Percentiles rank a stretch among this genome's conserved stretches.
Conservation (phyloP, 2,329 filamentous ascomycete genomes). For the Sclerotinia sclerotiorum region DNA sequence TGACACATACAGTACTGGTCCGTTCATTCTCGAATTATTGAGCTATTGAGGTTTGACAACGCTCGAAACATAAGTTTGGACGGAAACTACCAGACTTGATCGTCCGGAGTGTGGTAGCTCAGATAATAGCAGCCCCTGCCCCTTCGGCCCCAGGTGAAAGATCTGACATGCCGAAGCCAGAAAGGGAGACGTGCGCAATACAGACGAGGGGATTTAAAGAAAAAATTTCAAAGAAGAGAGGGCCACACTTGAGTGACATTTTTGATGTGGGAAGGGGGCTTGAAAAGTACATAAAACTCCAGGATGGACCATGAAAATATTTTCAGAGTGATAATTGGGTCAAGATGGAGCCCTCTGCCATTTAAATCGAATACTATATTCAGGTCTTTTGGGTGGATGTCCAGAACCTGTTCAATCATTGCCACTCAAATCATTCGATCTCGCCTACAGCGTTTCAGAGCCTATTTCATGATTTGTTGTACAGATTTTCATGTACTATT, state of each 20-base stretch:
- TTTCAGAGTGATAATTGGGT: conserved; percentile 5
- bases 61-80: conserved; percentile 7
- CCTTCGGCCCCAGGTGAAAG: conserved; percentile 25
- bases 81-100: not conserved
- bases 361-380: not conserved
- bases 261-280: conserved; percentile 3
- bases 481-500: conserved; percentile 10
- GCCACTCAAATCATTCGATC: conserved; percentile 18
- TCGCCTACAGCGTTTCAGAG: conserved; percentile 4
- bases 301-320: conserved; percentile 10
- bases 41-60: conserved; percentile 5
- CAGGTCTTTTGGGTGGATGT: not conserved
- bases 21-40: not conserved
- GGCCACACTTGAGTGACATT: not conserved
- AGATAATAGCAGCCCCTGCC: not conserved
- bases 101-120: not conserved
- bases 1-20: not conserved
- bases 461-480: conserved; percentile 15
- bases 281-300: conserved; percentile 3
- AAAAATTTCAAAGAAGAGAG: not conserved
- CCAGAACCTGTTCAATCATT: conserved; percentile 2
- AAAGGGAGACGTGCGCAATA: conserved; percentile 32
- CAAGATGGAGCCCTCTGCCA: conserved; percentile 11
- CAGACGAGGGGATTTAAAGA: conserved; percentile 23
- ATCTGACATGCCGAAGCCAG: conserved; percentile 29